Evolutionary conservation across 192 early-diverging fungal species (phyloP).

Genomic region (Coemansia sp.): DNA sequence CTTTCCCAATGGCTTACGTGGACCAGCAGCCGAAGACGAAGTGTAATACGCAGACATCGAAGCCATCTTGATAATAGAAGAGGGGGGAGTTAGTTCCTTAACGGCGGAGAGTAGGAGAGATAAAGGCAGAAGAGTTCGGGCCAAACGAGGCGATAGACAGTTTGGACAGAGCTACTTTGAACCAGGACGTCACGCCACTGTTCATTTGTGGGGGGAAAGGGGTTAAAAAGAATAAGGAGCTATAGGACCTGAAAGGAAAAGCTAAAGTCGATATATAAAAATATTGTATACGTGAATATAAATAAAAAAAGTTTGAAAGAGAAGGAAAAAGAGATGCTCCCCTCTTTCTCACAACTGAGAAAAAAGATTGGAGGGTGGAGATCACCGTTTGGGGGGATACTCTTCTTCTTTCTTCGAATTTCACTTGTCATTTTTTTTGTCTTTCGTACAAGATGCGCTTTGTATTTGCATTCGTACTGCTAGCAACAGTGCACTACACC

Average conservation of each 20-base stretch:
- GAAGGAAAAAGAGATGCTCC: neutral
- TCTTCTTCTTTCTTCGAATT: neutral
- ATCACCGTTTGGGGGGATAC: neutral
- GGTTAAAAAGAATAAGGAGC: neutral
- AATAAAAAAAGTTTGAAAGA: neutral
- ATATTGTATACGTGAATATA: neutral
- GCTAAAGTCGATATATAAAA: neutral
- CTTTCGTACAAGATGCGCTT: neutral
- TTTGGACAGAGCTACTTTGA: slow-evolving; percentile 37
- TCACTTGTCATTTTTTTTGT: neutral
- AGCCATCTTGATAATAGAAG: slow-evolving; percentile 25
- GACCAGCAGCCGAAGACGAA: slow-evolving; percentile 19
- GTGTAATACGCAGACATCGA: slow-evolving; percentile 51
- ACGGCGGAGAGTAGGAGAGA: slow-evolving; percentile 39
- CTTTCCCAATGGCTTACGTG: slow-evolving; percentile 54
- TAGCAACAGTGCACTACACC: neutral
- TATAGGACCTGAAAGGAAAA: slow-evolving; percentile 8
- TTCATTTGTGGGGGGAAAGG: slow-evolving; percentile 39
- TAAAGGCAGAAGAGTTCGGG: slow-evolving; percentile 50
- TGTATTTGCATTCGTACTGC: neutral
- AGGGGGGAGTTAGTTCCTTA: neutral
- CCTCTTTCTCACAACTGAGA: neutral
- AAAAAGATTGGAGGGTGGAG: neutral
- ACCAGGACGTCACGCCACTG: slow-evolving; percentile 48
- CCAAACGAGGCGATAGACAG: slow-evolving; percentile 48